A percentile compares a stretch with the other conserved stretches of the same genome.
phyloP scores from a whole-genome alignment of 345 rosid genomes.

The Erucastrum elatum region DNA sequence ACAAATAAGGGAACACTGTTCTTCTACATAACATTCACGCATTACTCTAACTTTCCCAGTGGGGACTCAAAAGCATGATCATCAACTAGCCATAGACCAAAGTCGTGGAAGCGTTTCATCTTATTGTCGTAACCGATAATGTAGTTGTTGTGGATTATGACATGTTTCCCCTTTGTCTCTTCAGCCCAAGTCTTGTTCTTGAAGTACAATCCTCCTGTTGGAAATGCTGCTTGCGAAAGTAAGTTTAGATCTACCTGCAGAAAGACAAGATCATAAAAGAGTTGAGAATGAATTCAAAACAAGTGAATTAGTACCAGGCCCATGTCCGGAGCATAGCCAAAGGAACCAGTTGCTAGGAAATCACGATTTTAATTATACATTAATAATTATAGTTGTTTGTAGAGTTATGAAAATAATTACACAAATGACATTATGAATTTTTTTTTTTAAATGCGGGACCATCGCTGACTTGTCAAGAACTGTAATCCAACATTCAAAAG shows the following conservation, averaged over 20 bases:
- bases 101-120: slow-evolving; percentile 73
- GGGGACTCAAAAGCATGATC: slow-evolving; percentile 67
- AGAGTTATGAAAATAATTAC: no score
- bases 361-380: no score
- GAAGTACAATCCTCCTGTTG: slow-evolving; percentile 6
- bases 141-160: slow-evolving; percentile 1
- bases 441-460: no score
- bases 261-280: neutral
- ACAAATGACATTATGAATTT: no score
- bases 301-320: neutral
- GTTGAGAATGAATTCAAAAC: neutral
- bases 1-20: neutral
- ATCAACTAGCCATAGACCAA: slow-evolving; percentile 82
- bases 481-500: neutral
- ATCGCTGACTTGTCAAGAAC: no score
- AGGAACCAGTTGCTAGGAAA: no score
- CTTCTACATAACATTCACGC: no score
- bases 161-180: slow-evolving; percentile 10
- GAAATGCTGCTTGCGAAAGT: neutral
- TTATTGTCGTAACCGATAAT: slow-evolving; percentile 31
- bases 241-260: slow-evolving; percentile 58
- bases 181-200: neutral
- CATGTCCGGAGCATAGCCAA: no score
- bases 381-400: no score
- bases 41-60: slow-evolving; percentile 54